phyloP scores from a whole-genome alignment of 208 protist genomes.

The Porcisia deanei region DNA sequence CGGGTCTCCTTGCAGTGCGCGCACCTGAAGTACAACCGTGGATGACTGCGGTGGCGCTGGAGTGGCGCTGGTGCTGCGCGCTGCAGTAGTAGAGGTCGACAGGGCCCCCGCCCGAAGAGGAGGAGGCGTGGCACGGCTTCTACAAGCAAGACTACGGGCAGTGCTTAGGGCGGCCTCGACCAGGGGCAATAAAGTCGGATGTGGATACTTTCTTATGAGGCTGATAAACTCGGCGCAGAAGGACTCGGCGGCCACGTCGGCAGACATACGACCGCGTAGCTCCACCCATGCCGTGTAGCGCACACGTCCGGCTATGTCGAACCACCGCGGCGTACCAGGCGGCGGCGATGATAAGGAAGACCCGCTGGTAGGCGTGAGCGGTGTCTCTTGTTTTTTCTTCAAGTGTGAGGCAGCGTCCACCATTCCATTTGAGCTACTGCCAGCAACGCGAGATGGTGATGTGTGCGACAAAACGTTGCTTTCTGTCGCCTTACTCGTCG shows the following conservation, averaged over 20 bases:
- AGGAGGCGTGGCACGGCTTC: conserved; percentile 1
- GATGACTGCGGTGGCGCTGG: background rate
- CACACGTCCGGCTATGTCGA: conserved; percentile 56
- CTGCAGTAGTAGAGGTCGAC: conserved; percentile 1
- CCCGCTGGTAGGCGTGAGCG: background rate
- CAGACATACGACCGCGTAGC: conserved; percentile 64
- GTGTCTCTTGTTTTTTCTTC: background rate
- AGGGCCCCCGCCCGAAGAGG: background rate
- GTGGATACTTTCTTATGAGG: conserved; percentile 46
- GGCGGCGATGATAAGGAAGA: background rate
- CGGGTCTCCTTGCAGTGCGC: conserved; percentile 62
- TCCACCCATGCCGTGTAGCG: conserved; percentile 48
- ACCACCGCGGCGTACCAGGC: conserved; percentile 43
- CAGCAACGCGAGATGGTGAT: background rate
- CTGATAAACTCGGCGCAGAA: conserved; percentile 76
- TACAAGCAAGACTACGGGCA: conserved; percentile 34
- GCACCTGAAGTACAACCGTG: conserved; percentile 41
- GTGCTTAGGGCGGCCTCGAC: conserved; percentile 58
- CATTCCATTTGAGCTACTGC: background rate
- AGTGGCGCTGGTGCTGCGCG: background rate
- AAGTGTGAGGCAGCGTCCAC: background rate
- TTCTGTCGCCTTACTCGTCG: background rate
- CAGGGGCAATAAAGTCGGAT: conserved; percentile 44
- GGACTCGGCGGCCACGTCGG: conserved; percentile 58
- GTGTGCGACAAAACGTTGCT: background rate